Evolutionary conservation across 352 stramenopile genomes (phyloP).

Genomic region (Phytophthora hybrid): DNA sequence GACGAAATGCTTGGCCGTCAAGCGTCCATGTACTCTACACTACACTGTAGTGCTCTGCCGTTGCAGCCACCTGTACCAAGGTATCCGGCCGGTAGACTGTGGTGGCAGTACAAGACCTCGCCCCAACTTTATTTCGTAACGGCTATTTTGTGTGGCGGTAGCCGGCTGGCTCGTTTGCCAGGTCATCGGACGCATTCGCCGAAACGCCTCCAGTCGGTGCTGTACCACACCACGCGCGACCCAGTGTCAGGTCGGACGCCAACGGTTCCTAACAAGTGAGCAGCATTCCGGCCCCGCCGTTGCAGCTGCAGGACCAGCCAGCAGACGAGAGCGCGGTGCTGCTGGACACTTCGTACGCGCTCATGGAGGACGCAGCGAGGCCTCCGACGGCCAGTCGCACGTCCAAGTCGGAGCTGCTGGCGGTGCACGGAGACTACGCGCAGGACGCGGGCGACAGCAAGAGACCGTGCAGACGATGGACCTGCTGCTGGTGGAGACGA

Average conservation of each 20-base stretch:
- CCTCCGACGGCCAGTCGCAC: slow-evolving; percentile 15
- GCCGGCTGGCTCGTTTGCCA: slow-evolving; percentile 1
- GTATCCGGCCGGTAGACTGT: slow-evolving; percentile 1
- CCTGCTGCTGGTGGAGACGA: slow-evolving; percentile 21
- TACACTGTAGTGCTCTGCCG: neutral
- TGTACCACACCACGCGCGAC: neutral
- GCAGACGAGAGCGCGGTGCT: slow-evolving; percentile 27
- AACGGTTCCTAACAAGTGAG: slow-evolving; percentile 17
- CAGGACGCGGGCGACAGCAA: slow-evolving; percentile 20
- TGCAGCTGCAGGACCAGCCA: slow-evolving; percentile 23
- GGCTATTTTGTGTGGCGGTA: slow-evolving; percentile 22
- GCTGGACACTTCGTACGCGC: slow-evolving; percentile 35
- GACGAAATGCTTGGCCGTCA: neutral
- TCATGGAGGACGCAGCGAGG: slow-evolving; percentile 40
- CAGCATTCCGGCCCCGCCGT: slow-evolving; percentile 35
- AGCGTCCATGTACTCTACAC: neutral
- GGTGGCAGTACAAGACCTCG: slow-evolving; percentile 6
- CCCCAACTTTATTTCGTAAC: slow-evolving; percentile 27
- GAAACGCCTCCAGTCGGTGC: slow-evolving; percentile 6
- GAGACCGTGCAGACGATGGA: slow-evolving; percentile 23
- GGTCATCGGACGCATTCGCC: neutral
- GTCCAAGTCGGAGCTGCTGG: slow-evolving; percentile 40
- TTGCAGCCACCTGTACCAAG: neutral
- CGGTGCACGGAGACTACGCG: slow-evolving; percentile 20
- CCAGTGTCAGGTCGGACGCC: neutral